A percentile compares a stretch with the other conserved stretches of the same genome.
phyloP scores from a whole-genome alignment of 176 grass and related monocot species.

The Bothriochloa decipiens region DNA sequence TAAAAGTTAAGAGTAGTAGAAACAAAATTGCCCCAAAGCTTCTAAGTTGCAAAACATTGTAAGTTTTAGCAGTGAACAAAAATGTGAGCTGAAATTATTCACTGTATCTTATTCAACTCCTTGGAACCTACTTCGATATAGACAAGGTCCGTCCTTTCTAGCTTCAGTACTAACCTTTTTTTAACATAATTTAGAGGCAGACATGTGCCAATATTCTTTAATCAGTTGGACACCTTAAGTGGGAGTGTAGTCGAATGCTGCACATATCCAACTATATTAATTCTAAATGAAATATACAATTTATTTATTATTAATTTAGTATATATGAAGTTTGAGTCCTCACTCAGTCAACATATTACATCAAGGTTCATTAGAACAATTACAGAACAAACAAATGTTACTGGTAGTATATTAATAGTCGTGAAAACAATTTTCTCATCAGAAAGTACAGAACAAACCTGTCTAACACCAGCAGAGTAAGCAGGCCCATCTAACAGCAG shows the following conservation, averaged over 20 bases:
- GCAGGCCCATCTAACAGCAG: constrained; percentile 89
- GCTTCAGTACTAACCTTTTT: constrained; percentile 10
- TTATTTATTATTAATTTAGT: background rate
- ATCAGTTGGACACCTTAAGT: constrained; percentile 19
- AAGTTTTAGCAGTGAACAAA: constrained; percentile 31
- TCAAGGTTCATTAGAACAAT: constrained; percentile 10
- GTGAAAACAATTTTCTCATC: background rate
- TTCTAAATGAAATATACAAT: background rate
- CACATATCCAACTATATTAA: background rate
- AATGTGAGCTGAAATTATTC: constrained; percentile 15
- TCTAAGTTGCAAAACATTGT: background rate
- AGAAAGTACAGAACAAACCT: constrained; percentile 46
- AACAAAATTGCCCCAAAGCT: background rate
- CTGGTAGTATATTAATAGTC: background rate
- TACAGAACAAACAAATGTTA: constrained; percentile 17
- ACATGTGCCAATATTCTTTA: constrained; percentile 14
- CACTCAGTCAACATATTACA: background rate
- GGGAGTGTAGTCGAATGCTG: background rate
- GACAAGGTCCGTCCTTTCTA: constrained; percentile 4
- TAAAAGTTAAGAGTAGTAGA: constrained; percentile 4
- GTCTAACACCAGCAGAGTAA: constrained; percentile 83
- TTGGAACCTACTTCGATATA: background rate
- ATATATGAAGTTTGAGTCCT: constrained; percentile 22
- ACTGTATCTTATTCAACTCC: background rate
- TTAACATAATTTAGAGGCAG: constrained; percentile 8